Base-by-base conservation (phyloP, 2,329 filamentous ascomycete species). In the Aurifilum marmelostoma region DNA sequence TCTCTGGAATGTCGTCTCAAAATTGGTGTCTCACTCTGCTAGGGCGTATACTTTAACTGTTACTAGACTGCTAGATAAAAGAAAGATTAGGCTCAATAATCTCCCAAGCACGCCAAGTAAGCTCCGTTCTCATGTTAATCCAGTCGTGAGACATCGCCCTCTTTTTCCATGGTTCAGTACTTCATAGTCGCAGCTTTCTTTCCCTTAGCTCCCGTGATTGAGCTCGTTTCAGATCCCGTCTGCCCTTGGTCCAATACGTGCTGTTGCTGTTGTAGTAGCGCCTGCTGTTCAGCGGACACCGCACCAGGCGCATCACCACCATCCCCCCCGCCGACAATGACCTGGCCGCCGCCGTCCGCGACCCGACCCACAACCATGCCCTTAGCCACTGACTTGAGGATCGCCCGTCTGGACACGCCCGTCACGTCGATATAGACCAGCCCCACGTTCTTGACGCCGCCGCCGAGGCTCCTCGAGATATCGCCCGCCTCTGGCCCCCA, bases 371-470 rank as follows among this genome's bases (percentile, higher is more conserved):
- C 89, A 0, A 97, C 90, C 96, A 99, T 98, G 54, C 96, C 94
- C 83, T 97, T 97, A 27, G 94, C 96, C 1, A 98, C 96, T 56
- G 91, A 93, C 84, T 97, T 99, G 77, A 99, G 87, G 58, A 99
- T 89, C 0, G 96, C 96, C 71, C 90, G 89, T 56, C 96, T 87
- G 67, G 92, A 97, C 1, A 99, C 96, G 47, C 96, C 96, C 0
- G 94, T 91, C 1, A 97, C 95, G 75, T 99, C 96, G 71, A 99
- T 97, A 77, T 99, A 99, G 41, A 99, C 96, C 37, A 99, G 85
- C 7, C 94, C 96, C 9, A 98, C 96, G 73, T 98, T 99, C 85
- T 96, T 97, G 75, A 97, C 90, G 32, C 94, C 95, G 6, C 93
- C 91, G 0, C 93, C 92, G 27, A 99, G 80, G 66, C 92, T 85